These are phyloP conservation scores for Populus tremula DNA, from an alignment of 345 rosid genomes.

Conservation along the genomic window DNA sequence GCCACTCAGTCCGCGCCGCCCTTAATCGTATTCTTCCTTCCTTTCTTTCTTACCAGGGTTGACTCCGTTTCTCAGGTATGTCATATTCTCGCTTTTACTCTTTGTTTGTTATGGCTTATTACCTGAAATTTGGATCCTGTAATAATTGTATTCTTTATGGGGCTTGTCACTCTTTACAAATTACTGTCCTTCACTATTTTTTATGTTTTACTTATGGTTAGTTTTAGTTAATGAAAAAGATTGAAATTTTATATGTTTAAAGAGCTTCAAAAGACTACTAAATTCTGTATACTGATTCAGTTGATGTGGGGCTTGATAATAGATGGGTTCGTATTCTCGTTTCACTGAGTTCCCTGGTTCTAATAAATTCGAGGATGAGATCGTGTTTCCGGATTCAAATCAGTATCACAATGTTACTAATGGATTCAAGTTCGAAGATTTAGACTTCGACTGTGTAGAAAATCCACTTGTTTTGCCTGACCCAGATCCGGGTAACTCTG, in stretches of 20 bases:
- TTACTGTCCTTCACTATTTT: no score
- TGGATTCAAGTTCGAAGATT: slow-evolving; percentile 37
- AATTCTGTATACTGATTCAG: background rate
- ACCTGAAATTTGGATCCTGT: background rate
- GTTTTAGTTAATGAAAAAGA: background rate
- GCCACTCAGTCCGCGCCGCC: background rate
- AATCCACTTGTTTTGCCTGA: slow-evolving; percentile 22
- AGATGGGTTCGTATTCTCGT: slow-evolving; percentile 25
- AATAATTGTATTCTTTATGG: background rate
- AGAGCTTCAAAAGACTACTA: background rate
- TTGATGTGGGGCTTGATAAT: slow-evolving; percentile 5
- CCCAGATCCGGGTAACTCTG: slow-evolving; percentile 17
- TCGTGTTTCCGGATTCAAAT: background rate
- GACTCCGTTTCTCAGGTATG: background rate
- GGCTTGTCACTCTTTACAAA: background rate
- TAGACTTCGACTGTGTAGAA: slow-evolving; percentile 19
- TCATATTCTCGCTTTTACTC: background rate
- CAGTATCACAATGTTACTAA: slow-evolving; percentile 13
- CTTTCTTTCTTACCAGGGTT: background rate
- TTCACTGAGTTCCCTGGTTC: slow-evolving; percentile 17
- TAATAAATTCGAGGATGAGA: slow-evolving; percentile 9
- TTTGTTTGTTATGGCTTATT: background rate
- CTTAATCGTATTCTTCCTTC: background rate
- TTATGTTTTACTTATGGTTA: no score
- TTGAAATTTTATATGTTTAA: background rate